Percentiles rank a stretch among this genome's conserved stretches.
These are phyloP conservation scores for Escovopsis sp. DNA, from an alignment of 2,329 filamentous ascomycete species.

Conservation along the genomic window DNA sequence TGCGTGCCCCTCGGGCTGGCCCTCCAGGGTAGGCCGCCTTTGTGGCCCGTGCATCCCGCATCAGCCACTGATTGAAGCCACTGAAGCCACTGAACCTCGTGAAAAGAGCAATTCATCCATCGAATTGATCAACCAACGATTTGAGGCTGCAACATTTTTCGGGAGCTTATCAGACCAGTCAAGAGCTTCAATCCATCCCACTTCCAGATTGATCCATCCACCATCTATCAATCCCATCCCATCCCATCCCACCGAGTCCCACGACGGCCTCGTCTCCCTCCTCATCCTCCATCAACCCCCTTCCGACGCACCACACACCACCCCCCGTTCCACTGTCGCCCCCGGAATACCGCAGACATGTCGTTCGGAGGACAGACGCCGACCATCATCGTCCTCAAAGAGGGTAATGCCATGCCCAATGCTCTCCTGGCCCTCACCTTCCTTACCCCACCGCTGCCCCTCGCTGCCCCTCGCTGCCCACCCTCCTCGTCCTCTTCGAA, in stretches of 20 bases:
- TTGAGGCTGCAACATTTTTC: constrained; percentile 36
- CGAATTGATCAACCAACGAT: constrained; percentile 5
- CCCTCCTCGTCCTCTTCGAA: constrained; percentile 5
- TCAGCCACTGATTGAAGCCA: no score
- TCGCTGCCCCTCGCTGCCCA: not conserved
- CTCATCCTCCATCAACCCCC: constrained; percentile 6
- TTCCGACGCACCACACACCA: not conserved
- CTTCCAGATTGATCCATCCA: constrained; percentile 5
- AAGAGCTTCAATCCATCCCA: constrained; percentile 9
- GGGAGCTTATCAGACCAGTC: no score
- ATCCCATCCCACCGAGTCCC: constrained; percentile 3
- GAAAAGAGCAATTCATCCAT: constrained; percentile 8
- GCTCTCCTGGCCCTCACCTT: constrained; percentile 7
- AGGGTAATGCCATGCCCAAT: constrained; percentile 41
- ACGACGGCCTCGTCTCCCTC: constrained; percentile 7
- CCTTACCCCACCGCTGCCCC: constrained; percentile 30
- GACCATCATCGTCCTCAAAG: constrained; percentile 95
- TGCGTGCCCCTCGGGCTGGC: no score
- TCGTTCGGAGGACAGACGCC: constrained; percentile 95
- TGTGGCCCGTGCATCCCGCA: no score
- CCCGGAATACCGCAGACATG: constrained; percentile 38
- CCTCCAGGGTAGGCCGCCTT: no score
- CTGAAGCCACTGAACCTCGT: no score
- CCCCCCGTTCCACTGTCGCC: no score
- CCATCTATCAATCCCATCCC: not conserved